A percentile compares a stretch with the other conserved stretches of the same genome.
Conservation (phyloP, 2,329 filamentous ascomycete genomes). For the Grosmannia clavigera region DNA sequence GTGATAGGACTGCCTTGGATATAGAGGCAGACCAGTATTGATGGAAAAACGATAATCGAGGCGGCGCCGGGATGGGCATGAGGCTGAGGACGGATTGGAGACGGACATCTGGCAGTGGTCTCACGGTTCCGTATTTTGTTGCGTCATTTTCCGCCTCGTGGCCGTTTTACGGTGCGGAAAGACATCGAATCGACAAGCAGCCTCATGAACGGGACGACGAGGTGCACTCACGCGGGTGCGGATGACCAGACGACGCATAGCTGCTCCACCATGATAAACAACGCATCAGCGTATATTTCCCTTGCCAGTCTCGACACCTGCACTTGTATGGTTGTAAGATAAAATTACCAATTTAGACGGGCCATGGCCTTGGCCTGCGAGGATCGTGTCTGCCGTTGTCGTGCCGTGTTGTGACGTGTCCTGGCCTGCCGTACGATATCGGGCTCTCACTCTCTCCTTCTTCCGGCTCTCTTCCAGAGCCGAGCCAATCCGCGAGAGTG, state of each 20-base stretch:
- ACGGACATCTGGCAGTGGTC: neutral
- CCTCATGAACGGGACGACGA: neutral
- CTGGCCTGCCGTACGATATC: neutral
- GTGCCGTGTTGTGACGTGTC: neutral
- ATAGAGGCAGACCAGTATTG: neutral
- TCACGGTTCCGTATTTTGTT: neutral
- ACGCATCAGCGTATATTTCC: slow-evolving; percentile 31
- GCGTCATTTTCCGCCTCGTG: neutral
- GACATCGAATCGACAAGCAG: neutral
- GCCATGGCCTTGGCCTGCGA: neutral
- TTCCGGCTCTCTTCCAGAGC: neutral
- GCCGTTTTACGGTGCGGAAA: neutral
- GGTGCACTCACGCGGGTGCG: neutral
- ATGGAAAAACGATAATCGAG: slow-evolving; percentile 4
- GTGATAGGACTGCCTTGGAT: neutral
- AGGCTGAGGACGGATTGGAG: neutral
- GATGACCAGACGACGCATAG: neutral
- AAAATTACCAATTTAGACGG: slow-evolving; percentile 37
- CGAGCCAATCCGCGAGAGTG: neutral
- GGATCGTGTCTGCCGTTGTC: neutral
- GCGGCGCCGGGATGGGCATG: neutral
- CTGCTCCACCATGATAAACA: neutral
- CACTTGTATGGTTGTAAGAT: slow-evolving; percentile 36
- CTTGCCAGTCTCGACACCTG: slow-evolving; percentile 19
- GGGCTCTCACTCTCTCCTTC: neutral